These are phyloP conservation scores for Talinum fruticosum DNA, from an alignment of 148 eudicot genomes.

Conservation along the genomic window DNA sequence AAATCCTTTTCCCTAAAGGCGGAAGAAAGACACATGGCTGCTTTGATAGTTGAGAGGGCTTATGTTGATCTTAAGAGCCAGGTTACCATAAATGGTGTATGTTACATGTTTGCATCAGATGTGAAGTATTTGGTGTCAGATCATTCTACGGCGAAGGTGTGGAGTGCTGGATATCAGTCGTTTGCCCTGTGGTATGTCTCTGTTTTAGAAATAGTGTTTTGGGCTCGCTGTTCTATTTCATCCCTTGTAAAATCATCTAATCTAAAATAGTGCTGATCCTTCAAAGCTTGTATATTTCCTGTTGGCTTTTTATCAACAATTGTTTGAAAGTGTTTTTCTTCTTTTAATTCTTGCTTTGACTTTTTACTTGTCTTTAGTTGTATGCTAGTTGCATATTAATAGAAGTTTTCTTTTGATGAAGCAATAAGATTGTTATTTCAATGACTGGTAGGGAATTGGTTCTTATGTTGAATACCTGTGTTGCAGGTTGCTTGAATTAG, in stretches of 20 bases:
- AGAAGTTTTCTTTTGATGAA: not conserved
- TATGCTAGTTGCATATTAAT: not conserved
- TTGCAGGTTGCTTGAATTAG: not conserved
- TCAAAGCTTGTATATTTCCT: not conserved
- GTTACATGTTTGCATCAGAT: constrained; percentile 69
- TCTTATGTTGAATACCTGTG: not conserved
- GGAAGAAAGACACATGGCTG: constrained; percentile 88
- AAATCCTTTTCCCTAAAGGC: constrained; percentile 57
- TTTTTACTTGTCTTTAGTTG: not conserved
- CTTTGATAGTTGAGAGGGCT: constrained; percentile 69
- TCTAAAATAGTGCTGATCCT: not conserved
- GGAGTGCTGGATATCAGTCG: constrained; percentile 77
- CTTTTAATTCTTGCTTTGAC: not conserved
- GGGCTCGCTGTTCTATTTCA: not conserved
- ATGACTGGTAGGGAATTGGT: not conserved
- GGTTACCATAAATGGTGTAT: constrained; percentile 56
- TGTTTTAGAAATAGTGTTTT: constrained; percentile 11
- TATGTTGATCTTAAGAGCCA: constrained; percentile 84
- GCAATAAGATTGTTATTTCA: not conserved
- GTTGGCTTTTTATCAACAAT: not conserved
- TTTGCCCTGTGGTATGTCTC: constrained; percentile 82
- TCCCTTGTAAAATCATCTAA: not conserved
- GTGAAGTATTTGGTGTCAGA: constrained; percentile 73
- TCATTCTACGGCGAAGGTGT: constrained; percentile 71
- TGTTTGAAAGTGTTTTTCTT: not conserved